Percentiles rank a stretch among this genome's conserved stretches.
phyloP scores from a whole-genome alignment of 1,284 basidiomycete genomes.

The Sphagnurus paluster region DNA sequence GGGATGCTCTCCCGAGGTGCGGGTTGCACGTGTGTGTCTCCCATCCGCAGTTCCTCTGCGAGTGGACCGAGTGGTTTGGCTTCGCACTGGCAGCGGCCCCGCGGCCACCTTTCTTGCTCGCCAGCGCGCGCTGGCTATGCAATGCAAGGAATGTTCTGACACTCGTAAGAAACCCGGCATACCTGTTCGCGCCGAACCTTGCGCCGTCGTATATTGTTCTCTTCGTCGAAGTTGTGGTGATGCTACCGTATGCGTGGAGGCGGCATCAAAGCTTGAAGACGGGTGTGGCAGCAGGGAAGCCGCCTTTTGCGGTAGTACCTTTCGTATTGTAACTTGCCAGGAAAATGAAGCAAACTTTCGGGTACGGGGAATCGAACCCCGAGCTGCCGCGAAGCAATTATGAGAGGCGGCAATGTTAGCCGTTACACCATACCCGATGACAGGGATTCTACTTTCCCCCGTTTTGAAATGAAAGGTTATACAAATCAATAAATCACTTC shows the following conservation, averaged over 20 bases:
- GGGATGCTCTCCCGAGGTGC: no score
- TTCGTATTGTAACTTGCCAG: slow-evolving; percentile 8
- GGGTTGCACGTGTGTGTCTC: no score
- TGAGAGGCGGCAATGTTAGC: slow-evolving; percentile 73
- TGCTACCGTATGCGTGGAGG: slow-evolving; percentile 23
- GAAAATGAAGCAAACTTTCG: slow-evolving; percentile 71
- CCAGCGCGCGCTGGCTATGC: no score
- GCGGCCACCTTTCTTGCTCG: no score
- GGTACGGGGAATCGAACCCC: not conserved
- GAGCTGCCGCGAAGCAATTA: not conserved
- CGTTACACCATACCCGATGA: slow-evolving; percentile 66
- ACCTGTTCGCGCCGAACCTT: slow-evolving; percentile 15
- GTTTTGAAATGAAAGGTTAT: not conserved
- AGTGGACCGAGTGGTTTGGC: no score
- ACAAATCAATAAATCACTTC: not conserved
- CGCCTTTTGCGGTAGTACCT: slow-evolving; percentile 15
- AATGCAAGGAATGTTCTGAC: not conserved
- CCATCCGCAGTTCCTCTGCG: no score
- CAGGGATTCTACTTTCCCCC: not conserved
- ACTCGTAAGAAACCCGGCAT: slow-evolving; percentile 6
- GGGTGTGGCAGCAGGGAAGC: slow-evolving; percentile 23
- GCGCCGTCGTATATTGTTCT: slow-evolving; percentile 21
- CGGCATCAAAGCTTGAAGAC: slow-evolving; percentile 22
- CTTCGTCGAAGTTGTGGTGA: slow-evolving; percentile 19
- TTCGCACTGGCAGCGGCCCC: no score